Base-by-base conservation (phyloP, 352 stramenopile genomes). In the Aphanomyces stellatus region DNA sequence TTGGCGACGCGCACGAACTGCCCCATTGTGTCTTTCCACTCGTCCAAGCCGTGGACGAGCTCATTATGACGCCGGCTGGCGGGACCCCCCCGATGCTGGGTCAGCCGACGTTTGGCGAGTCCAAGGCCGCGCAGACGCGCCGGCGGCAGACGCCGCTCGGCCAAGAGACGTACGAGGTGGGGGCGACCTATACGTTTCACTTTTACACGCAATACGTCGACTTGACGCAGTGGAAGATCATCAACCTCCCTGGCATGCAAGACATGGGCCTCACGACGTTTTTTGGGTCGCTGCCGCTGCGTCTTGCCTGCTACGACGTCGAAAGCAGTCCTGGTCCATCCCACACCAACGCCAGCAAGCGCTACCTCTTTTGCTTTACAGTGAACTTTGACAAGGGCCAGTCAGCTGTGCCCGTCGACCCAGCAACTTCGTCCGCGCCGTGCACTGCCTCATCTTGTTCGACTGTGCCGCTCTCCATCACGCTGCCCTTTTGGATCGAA, bases 161-260 rank as follows among this genome's bases (percentile, higher is more conserved):
- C 1, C 65, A 34, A 0, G 79, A 91, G 51, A 51, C 49, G 1
- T 91, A 81, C 51, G 53, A 74, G 7, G 75, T 91, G 6, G 82
- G 77, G n/a, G 60, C 72, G 5, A 95, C 81, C 33, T 95, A 95
- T 68, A 91, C 86, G 57, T 95, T 95, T 72, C 80, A 95, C 40
- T 95, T 95, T 65, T 84, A 95, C 72, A 95, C 84, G 1, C 93
- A 93, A 84, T 93, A 93, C 66, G 83, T 92, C 46, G 80, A 95
- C 62, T 70, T 95, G 65, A 80, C 77, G 8, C 73, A 76, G 31
- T 95, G 86, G 86, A 80, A 88, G 65, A 92, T 86, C 1, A 75
- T 83, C 10, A 95, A 95, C 56, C 67, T 95, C 4, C 86, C 86
- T 0, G 79, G 81, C 1, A 56, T 95, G 15, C 87, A 76, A 48